A percentile compares a stretch with the other conserved stretches of the same genome.
phyloP scores from a whole-genome alignment of 2,329 filamentous ascomycete species.

The Ampelomyces quisqualis region DNA sequence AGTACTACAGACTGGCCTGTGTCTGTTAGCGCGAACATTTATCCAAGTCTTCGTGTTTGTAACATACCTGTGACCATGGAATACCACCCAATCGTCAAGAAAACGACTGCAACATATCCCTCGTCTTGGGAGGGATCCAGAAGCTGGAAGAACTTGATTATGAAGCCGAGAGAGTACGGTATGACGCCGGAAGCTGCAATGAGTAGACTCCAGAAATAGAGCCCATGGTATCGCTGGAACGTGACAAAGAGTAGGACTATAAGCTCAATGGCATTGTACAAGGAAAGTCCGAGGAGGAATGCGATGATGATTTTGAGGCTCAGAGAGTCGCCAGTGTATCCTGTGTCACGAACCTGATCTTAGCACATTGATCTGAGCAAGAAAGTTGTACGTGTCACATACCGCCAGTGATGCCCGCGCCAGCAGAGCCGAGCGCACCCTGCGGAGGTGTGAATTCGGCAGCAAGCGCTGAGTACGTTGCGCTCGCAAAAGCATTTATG shows the following conservation, averaged over 20 bases:
- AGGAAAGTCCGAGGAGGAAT: conserved; percentile 40
- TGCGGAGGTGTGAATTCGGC: conserved; percentile 28
- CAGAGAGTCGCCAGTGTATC: conserved; percentile 37
- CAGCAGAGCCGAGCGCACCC: conserved; percentile 29
- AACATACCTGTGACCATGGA: conserved; percentile 55
- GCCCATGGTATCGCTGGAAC: conserved; percentile 50
- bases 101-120: conserved; percentile 45
- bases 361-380: no score
- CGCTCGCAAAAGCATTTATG: conserved; percentile 12
- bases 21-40: conserved; percentile 1
- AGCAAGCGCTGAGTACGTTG: conserved; percentile 11
- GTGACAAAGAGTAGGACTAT: conserved; percentile 50
- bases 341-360: conserved; percentile 10
- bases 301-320: conserved; percentile 34
- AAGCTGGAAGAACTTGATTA: conserved; percentile 47
- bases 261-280: conserved; percentile 50
- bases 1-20: conserved; percentile 60
- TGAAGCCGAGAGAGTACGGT: conserved; percentile 51
- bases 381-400: no score
- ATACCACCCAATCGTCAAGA: conserved; percentile 58
- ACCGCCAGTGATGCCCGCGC: conserved; percentile 39
- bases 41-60: conserved; percentile 7
- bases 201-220: conserved; percentile 55
- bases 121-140: conserved; percentile 25
- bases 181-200: conserved; percentile 48